phyloP scores from a whole-genome alignment of 768 basidiomycete species.

The Leccinum imitatum region DNA sequence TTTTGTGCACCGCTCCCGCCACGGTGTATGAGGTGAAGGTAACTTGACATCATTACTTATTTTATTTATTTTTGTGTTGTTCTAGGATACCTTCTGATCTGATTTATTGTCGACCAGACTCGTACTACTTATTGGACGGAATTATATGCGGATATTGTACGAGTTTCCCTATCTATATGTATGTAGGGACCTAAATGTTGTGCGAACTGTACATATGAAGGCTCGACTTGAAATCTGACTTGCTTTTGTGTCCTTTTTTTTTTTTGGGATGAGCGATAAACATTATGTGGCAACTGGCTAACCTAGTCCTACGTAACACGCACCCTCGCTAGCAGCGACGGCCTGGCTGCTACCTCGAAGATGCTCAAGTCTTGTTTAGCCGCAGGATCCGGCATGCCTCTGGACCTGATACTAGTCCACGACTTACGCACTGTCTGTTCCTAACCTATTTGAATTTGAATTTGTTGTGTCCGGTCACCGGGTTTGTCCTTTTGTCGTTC shows the following conservation, averaged over 20 bases:
- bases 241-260: conserved; percentile 15
- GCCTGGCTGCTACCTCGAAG: conserved; percentile 14
- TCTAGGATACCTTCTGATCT: too few species aligned
- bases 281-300: conserved; percentile 9
- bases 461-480: conserved; percentile 29
- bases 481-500: background rate
- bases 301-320: conserved; percentile 16
- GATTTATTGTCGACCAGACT: too few species aligned
- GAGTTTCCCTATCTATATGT: too few species aligned
- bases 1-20: too few species aligned
- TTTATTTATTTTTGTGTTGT: too few species aligned
- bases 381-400: conserved; percentile 13
- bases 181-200: too few species aligned
- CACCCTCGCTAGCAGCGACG: conserved; percentile 19
- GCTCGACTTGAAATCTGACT: background rate
- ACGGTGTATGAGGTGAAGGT: too few species aligned
- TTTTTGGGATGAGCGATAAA: too few species aligned
- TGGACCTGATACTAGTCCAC: conserved; percentile 25
- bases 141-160: too few species aligned
- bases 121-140: too few species aligned
- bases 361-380: conserved; percentile 27
- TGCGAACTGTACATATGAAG: too few species aligned
- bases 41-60: too few species aligned
- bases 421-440: conserved; percentile 24
- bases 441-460: conserved; percentile 29